These are phyloP conservation scores for Fereydounia khargensis DNA, from an alignment of 1,284 basidiomycete species.

Conservation along the genomic window DNA sequence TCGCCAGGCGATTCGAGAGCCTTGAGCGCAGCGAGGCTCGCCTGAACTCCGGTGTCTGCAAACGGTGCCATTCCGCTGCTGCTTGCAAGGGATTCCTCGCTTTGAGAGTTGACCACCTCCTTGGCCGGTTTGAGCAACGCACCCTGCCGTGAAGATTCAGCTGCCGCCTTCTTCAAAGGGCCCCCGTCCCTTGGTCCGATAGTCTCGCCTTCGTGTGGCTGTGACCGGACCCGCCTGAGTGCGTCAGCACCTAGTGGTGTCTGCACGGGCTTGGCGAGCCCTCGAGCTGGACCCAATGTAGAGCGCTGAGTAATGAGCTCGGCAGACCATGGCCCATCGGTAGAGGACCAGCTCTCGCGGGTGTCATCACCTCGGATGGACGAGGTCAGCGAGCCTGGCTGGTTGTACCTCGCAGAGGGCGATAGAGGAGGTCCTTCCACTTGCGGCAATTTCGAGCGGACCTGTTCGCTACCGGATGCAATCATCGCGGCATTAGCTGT, in stretches of 20 bases:
- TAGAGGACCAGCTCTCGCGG: constrained; percentile 10
- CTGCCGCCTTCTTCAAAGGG: too few species aligned
- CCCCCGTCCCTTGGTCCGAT: too few species aligned
- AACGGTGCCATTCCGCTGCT: constrained; percentile 15
- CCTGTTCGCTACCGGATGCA: too few species aligned
- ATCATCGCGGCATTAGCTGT: too few species aligned
- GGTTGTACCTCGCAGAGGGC: constrained; percentile 9
- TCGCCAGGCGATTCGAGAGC: constrained; percentile 25
- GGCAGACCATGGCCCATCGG: constrained; percentile 6
- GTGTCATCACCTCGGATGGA: background rate
- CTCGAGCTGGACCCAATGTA: background rate
- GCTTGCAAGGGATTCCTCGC: too few species aligned
- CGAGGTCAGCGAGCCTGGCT: background rate
- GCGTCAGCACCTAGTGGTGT: background rate
- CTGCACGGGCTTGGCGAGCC: background rate
- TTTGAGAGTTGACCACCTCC: too few species aligned
- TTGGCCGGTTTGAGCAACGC: too few species aligned
- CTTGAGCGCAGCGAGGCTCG: constrained; percentile 19
- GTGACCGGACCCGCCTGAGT: constrained; percentile 1
- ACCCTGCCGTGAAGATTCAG: too few species aligned
- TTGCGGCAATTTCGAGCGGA: too few species aligned
- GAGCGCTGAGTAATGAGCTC: constrained; percentile 1
- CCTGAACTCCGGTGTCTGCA: constrained; percentile 28
- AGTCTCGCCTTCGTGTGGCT: constrained; percentile 1
- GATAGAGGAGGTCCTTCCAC: constrained; percentile 8